Percentiles rank a stretch among this genome's conserved stretches.
These are phyloP conservation scores for Sporisorium scitamineum DNA, from an alignment of 1,284 basidiomycete genomes.

Conservation along the genomic window DNA sequence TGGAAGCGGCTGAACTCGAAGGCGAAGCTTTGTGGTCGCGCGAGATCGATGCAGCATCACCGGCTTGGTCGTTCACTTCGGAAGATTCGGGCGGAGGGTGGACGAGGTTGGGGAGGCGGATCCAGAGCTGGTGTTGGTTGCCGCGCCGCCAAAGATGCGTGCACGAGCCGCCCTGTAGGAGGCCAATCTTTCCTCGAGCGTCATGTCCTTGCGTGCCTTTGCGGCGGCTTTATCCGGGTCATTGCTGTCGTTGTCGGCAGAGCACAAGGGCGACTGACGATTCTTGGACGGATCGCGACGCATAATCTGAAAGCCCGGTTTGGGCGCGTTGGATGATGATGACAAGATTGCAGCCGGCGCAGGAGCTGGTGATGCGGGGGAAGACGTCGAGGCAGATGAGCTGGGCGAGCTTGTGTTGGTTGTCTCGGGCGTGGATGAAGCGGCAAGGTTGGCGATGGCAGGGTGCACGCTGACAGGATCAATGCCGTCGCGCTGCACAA, in stretches of 20 bases:
- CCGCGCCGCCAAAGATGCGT: constrained; percentile 55
- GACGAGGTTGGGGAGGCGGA: constrained; percentile 26
- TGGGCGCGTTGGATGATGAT: constrained; percentile 10
- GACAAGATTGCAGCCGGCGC: constrained; percentile 1
- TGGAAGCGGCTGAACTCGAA: constrained; percentile 25
- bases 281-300: constrained; percentile 44
- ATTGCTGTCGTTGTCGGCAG: constrained; percentile 16
- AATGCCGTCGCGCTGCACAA: constrained; percentile 22
- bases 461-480: constrained; percentile 16
- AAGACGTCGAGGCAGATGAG: constrained; percentile 15
- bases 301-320: constrained; percentile 51
- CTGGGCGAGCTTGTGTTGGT: background rate
- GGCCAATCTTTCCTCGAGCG: constrained; percentile 61
- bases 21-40: constrained; percentile 12
- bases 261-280: constrained; percentile 19
- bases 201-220: constrained; percentile 58
- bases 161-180: constrained; percentile 60
- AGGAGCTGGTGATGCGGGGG: constrained; percentile 16
- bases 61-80: constrained; percentile 1
- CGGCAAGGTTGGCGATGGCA: constrained; percentile 1
- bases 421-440: background rate
- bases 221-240: constrained; percentile 24
- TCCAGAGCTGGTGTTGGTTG: background rate
- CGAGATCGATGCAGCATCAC: background rate
- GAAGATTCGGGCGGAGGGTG: constrained; percentile 14